Conservation (phyloP, 257 asterid genomes). For the Solanum tacnaense region DNA sequence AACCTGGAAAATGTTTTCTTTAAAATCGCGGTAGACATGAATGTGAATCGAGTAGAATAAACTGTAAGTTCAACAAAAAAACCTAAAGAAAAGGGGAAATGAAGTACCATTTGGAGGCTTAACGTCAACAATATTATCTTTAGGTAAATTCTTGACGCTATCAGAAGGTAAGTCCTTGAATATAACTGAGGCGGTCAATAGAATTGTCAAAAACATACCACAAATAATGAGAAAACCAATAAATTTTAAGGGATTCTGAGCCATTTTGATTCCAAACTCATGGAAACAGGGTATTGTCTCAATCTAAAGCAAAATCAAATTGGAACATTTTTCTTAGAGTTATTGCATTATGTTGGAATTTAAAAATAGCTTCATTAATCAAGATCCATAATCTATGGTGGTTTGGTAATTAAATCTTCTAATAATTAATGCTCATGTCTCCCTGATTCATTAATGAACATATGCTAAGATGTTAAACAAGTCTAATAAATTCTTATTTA, state of each 20-base stretch:
- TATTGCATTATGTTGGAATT: background rate
- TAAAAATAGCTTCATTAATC: background rate
- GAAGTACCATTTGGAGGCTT: conserved; percentile 37
- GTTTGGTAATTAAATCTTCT: background rate
- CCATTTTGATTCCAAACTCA: conserved; percentile 17
- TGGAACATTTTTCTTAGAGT: background rate
- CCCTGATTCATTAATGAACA: background rate
- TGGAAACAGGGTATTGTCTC: background rate
- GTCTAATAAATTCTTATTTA: background rate
- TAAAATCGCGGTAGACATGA: background rate
- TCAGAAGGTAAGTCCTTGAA: conserved; percentile 35
- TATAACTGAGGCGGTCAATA: conserved; percentile 39
- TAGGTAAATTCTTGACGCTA: conserved; percentile 26
- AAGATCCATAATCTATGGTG: background rate
- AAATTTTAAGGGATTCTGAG: conserved; percentile 25
- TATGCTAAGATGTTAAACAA: background rate
- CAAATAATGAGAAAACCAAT: conserved; percentile 26
- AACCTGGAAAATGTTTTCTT: background rate
- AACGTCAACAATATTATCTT: conserved; percentile 27
- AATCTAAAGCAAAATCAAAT: background rate
- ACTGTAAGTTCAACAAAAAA: background rate
- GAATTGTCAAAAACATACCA: conserved; percentile 45
- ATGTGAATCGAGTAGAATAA: background rate
- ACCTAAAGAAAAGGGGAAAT: background rate
- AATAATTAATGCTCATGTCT: background rate